Evolutionary conservation across 1,284 basidiomycete genomes (phyloP).

Genomic region (Stereum hirsutum): DNA sequence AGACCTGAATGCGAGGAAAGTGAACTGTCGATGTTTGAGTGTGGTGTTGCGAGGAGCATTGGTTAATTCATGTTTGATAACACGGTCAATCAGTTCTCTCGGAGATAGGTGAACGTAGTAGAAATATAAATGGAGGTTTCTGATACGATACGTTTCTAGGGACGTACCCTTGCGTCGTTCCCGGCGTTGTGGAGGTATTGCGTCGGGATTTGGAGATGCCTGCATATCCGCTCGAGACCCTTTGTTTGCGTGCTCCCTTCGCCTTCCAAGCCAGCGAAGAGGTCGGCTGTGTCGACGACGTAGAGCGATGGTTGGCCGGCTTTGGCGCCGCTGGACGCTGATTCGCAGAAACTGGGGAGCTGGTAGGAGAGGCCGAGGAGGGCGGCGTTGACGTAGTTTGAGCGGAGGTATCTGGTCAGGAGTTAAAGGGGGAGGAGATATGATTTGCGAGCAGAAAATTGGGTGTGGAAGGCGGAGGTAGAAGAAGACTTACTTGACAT

Average conservation of each 20-base stretch:
- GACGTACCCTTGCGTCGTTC: slow-evolving; percentile 71
- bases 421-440: too few species aligned
- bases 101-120: too few species aligned
- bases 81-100: too few species aligned
- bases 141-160: too few species aligned
- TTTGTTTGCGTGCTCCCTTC: slow-evolving; percentile 39
- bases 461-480: background rate
- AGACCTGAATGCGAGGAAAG: slow-evolving; percentile 45
- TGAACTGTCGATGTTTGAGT: too few species aligned
- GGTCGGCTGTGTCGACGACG: slow-evolving; percentile 62
- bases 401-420: slow-evolving; percentile 40
- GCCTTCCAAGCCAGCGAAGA: slow-evolving; percentile 66
- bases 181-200: slow-evolving; percentile 72
- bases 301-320: slow-evolving; percentile 39
- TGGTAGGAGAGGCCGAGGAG: slow-evolving; percentile 42
- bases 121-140: too few species aligned
- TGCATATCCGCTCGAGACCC: slow-evolving; percentile 48
- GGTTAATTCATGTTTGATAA: too few species aligned
- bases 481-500: slow-evolving; percentile 48
- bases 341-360: slow-evolving; percentile 42
- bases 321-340: slow-evolving; percentile 6
- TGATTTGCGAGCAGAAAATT: background rate
- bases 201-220: slow-evolving; percentile 47
- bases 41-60: too few species aligned
- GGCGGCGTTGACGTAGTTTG: slow-evolving; percentile 36